Base-by-base conservation (phyloP, 805 yeast species). In the Metschnikowia similis region DNA sequence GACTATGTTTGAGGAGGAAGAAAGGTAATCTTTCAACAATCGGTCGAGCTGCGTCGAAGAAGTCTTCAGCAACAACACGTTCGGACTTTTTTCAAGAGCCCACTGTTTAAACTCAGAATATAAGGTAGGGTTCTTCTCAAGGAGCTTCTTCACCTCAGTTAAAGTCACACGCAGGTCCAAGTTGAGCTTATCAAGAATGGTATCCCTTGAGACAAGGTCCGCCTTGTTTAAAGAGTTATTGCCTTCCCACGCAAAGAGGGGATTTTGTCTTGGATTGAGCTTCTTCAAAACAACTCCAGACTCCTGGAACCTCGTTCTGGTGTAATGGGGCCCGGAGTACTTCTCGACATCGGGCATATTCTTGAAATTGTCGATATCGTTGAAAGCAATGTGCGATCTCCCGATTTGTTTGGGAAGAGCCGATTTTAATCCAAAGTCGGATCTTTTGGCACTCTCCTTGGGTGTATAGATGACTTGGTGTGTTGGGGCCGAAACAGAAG, bases 341-440 rank as follows among this genome's bases (percentile, higher is more conserved):
- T 84, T 76, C 62, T 85, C 91, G 54, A 84, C 88, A 60, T 82
- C 85, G 6, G 91, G 85, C 67, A 87, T 74, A 53, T 82, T 79
- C 58, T 81, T 83, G 53, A 75, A 69, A 55, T 83, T 83, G 62
- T 88, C 95, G 11, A 86, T 64, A 49, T 85, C 84, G 57, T 85
- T 83, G 56, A 76, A 75, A 8, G 83, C 81, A 40, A 88, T 72
- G 62, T 80, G 81, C 37, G 84, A 76, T 14, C 81, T 71, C 37
- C 81, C 82, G 41, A 80, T 64, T 57, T 80, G 82, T 35, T 72
- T 71, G 3, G 96, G 96, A 42, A 88, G 69, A 17, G 86, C 72
- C 41, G 83, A 72, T 62, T 88, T 88, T 52, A 88, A 67, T 59
- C 96, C 96, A 76, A 80, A 88, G 66, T 87, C 87, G 53, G 85